These are phyloP conservation scores for Termitomyces sp. DNA, from an alignment of 768 basidiomycete genomes.

Conservation along the genomic window DNA sequence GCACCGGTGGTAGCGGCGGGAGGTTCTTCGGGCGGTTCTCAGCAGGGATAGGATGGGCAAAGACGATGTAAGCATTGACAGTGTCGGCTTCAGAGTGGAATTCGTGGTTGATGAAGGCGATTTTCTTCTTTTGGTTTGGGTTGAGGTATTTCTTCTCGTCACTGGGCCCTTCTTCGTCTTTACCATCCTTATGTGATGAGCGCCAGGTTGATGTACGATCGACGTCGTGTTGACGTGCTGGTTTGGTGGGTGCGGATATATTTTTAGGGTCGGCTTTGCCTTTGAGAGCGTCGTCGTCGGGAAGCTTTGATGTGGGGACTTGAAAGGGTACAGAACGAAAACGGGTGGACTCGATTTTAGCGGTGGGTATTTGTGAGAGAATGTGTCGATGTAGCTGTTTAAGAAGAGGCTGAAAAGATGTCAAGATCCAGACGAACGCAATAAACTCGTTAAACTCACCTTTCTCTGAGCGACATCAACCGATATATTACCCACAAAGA, in stretches of 20 bases:
- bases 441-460: conserved; percentile 38
- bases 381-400: conserved; percentile 80
- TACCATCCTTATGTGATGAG: conserved; percentile 34
- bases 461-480: conserved; percentile 72
- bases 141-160: conserved; percentile 70
- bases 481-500: conserved; percentile 90
- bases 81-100: conserved; percentile 75
- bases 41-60: conserved; percentile 60
- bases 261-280: conserved; percentile 27
- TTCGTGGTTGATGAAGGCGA: conserved; percentile 92
- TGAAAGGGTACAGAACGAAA: conserved; percentile 95
- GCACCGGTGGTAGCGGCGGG: conserved; percentile 42
- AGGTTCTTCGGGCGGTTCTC: conserved; percentile 42
- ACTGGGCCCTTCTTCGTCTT: conserved; percentile 32
- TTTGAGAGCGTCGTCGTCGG: conserved; percentile 33
- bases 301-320: conserved; percentile 66
- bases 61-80: conserved; percentile 89
- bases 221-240: conserved; percentile 44
- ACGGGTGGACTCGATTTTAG: conserved; percentile 88
- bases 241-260: conserved; percentile 23
- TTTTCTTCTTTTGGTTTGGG: conserved; percentile 84
- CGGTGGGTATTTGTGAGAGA: conserved; percentile 60
- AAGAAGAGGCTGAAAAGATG: conserved; percentile 51
- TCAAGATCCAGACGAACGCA: not conserved
- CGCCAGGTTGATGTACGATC: conserved; percentile 63